These are phyloP conservation scores for Sarocladiaceae sp. DNA, from an alignment of 2,329 filamentous ascomycete genomes.

Conservation along the genomic window DNA sequence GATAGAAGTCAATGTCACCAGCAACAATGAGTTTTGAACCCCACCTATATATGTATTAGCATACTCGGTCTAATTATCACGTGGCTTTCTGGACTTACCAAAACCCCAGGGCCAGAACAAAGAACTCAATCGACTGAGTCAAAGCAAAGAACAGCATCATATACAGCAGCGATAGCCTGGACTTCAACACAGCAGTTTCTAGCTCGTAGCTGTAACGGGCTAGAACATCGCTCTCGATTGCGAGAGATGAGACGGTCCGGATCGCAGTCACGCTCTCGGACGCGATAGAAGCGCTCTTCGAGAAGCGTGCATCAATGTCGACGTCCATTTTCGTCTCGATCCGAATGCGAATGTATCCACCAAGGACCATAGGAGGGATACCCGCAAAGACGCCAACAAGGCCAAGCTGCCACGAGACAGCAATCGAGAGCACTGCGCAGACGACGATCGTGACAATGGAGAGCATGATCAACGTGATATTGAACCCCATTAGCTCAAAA, in stretches of 20 bases:
- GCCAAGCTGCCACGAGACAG: conserved; percentile 42
- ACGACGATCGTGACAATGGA: conserved; percentile 30
- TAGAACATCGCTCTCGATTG: conserved; percentile 31
- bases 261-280: conserved; percentile 37
- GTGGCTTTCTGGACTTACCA: conserved; percentile 17
- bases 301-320: conserved; percentile 27
- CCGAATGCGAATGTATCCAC: conserved; percentile 33
- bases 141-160: conserved; percentile 20
- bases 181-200: conserved; percentile 19
- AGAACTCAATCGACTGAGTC: conserved; percentile 21
- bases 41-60: too few species aligned
- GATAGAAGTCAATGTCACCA: conserved; percentile 30
- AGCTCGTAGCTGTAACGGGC: conserved; percentile 26
- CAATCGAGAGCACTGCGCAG: conserved; percentile 37
- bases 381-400: conserved; percentile 41
- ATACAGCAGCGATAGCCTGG: conserved; percentile 12
- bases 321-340: conserved; percentile 35
- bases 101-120: conserved; percentile 25
- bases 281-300: conserved; percentile 34
- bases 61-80: too few species aligned
- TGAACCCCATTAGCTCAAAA: conserved; percentile 39
- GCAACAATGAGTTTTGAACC: conserved; percentile 13
- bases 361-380: conserved; percentile 29
- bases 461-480: conserved; percentile 33
- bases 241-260: conserved; percentile 36